Evolutionary conservation across 108 stramenopile genomes (phyloP), one percentile per base, ranked within the genome.

Genomic region (Nitzschia putrida): DNA sequence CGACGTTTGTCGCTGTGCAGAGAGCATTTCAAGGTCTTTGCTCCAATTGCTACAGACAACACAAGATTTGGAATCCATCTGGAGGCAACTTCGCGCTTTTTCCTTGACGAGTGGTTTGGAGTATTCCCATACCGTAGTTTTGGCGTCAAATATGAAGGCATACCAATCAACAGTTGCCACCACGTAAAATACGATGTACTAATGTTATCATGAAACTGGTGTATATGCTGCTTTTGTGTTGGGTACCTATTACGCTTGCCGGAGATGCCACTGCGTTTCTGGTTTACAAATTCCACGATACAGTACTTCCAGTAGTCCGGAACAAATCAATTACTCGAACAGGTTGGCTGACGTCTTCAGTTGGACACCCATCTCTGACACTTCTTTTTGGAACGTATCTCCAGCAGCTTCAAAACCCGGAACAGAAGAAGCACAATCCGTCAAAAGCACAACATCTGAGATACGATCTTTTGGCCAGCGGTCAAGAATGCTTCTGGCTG

Each of bases 401-500:
- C 73, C 90, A 2, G 74, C 79, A 29, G 69, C 79, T 80, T 97
- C 97, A 73, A 95, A 96, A 14, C 92, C 92, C 9, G 87, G 80
- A 8, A 97, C 95, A 3, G 93, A 61, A 10, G 93, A 92, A 22
- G 80, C 67, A 56, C 91, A 94, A 65, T 96, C 94, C 43, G 79
- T 83, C 43, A 98, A 63, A 10, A 96, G 23, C 12, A 66, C 68
- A 23, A 96, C 80, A 37, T 86, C 72, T 11, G 51, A 54, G 3
- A 58, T 16, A 45, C 67, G 64, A 23, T 85, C 77, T 12, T 76
- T 67, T 3, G 83, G 81, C 82, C 82, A 86, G 23, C 85, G 74
- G n/a, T 79, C 59, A 18, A 90, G 74, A 52, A 91, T 85, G 66
- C 88, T 88, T 4, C 87, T 64, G 0, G 88, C 51, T 3, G 89